A percentile compares a stretch with the other conserved stretches of the same genome.
Conservation (phyloP, 2,329 filamentous ascomycete genomes). For the Calonectria pauciramosa region DNA sequence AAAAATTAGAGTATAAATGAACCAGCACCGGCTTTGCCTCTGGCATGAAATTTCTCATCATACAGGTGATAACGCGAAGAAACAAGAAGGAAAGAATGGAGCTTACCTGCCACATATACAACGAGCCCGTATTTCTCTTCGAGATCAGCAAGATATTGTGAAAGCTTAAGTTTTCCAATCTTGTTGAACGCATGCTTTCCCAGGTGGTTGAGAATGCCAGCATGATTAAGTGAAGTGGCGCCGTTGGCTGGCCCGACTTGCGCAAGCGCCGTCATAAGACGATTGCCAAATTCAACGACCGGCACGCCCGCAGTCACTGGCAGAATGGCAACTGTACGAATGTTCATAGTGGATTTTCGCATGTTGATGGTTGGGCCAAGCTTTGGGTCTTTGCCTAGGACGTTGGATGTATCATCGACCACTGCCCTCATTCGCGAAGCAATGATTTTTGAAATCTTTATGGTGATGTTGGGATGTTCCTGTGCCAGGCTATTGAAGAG, state of each 20-base stretch:
- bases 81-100: conserved; percentile 5
- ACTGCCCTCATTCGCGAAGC: conserved; percentile 93
- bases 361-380: conserved; percentile 66
- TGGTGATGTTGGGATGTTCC: conserved; percentile 97
- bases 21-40: conserved; percentile 69
- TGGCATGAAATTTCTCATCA: conserved; percentile 68
- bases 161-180: conserved; percentile 96
- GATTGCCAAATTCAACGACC: conserved; percentile 93
- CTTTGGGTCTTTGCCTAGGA: conserved; percentile 74
- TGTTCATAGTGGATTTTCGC: conserved; percentile 88
- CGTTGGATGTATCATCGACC: conserved; percentile 83
- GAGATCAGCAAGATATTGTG: conserved; percentile 95
- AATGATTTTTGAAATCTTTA: conserved; percentile 99
- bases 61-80: conserved; percentile 36
- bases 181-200: conserved; percentile 96
- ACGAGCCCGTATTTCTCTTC: conserved; percentile 98
- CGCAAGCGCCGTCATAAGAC: conserved; percentile 86
- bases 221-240: conserved; percentile 92
- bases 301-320: conserved; percentile 93
- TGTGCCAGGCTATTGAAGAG: conserved; percentile 98
- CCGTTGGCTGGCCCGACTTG: conserved; percentile 93
- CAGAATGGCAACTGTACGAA: conserved; percentile 92
- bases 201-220: conserved; percentile 93
- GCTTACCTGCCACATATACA: conserved; percentile 87
- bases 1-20: conserved; percentile 76